Conservation (phyloP, 352 stramenopile species). For the Pythium scleroteichum region DNA sequence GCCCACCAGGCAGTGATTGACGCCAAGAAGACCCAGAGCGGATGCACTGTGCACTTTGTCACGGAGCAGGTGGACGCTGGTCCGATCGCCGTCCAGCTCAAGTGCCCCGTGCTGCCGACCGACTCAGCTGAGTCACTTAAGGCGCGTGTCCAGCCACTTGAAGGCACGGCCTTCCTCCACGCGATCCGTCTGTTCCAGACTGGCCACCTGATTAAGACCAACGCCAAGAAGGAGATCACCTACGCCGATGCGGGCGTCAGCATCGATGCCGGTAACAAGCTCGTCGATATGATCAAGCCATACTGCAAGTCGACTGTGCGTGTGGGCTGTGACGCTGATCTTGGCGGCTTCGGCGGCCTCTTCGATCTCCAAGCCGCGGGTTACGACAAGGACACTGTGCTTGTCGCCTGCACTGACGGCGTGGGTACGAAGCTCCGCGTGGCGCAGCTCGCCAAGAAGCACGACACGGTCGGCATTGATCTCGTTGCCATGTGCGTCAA, state of each 20-base stretch:
- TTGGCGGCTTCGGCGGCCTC: constrained; percentile 97
- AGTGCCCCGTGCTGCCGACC: constrained; percentile 86
- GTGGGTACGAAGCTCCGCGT: constrained; percentile 98
- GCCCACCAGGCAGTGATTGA: constrained; percentile 98
- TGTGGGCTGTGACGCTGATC: constrained; percentile 94
- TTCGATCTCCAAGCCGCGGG: constrained; percentile 97
- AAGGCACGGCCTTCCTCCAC: constrained; percentile 93
- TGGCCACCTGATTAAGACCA: constrained; percentile 44
- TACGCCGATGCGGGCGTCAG: constrained; percentile 98
- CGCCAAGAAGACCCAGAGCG: constrained; percentile 93
- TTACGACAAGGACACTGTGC: constrained; percentile 96
- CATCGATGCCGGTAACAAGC: constrained; percentile 96
- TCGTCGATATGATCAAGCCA: constrained; percentile 98
- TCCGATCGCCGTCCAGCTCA: constrained; percentile 97
- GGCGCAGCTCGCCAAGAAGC: constrained; percentile 86
- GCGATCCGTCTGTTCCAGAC: constrained; percentile 83
- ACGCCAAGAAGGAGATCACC: constrained; percentile 88
- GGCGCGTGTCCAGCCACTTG: constrained; percentile 95
- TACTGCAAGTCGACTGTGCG: constrained; percentile 97
- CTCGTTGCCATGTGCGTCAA: constrained; percentile 99
- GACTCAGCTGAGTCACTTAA: constrained; percentile 97
- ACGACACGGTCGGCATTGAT: constrained; percentile 97
- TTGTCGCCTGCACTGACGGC: constrained; percentile 97
- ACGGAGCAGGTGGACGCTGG: constrained; percentile 97
- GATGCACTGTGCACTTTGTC: constrained; percentile 99